phyloP scores from a whole-genome alignment of 2,329 filamentous ascomycete genomes.

The Paecilomyces sp. region DNA sequence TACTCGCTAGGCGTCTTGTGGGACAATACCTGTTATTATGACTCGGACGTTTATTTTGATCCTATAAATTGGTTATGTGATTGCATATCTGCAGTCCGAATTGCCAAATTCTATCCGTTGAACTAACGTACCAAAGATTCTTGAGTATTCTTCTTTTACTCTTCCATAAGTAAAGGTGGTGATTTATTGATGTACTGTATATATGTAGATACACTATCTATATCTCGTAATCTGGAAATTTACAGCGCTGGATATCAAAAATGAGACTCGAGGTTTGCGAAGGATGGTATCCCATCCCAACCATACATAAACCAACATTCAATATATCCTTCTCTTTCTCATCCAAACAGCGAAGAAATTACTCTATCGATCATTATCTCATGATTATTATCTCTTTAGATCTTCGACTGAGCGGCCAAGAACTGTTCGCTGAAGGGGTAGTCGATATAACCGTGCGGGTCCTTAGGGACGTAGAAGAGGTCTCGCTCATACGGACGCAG shows the following conservation, averaged over 20 bases:
- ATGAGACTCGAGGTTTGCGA: too few relatives aligned
- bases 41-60: neutral
- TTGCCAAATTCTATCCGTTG: too few relatives aligned
- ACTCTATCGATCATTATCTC: neutral
- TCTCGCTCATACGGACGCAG: conserved; percentile 32
- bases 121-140: too few relatives aligned
- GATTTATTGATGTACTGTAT: too few relatives aligned
- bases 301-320: too few relatives aligned
- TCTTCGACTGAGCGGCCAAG: conserved; percentile 7
- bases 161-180: too few relatives aligned
- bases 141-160: too few relatives aligned
- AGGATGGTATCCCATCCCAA: too few relatives aligned
- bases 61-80: neutral
- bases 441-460: conserved; percentile 33
- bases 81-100: too few relatives aligned
- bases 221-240: too few relatives aligned
- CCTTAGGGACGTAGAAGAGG: conserved; percentile 33
- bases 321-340: neutral
- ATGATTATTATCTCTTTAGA: neutral
- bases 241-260: too few relatives aligned
- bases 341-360: neutral
- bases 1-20: neutral
- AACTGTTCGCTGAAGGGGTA: conserved; percentile 28
- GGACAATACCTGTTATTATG: neutral
- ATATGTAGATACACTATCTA: too few relatives aligned